Conservation (phyloP, 106 monocot genomes). For the Acorus calamus region DNA sequence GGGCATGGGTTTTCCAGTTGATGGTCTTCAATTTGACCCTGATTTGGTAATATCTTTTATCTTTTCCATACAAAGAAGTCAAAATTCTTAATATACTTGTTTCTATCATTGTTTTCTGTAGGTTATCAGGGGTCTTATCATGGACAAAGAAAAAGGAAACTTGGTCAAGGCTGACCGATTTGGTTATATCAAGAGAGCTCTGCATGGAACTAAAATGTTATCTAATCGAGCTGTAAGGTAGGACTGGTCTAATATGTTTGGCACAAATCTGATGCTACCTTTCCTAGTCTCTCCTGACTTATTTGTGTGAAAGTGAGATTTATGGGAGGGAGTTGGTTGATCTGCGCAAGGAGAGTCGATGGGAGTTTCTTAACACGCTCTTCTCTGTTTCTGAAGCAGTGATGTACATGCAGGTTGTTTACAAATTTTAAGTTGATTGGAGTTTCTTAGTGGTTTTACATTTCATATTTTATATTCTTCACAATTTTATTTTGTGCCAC, state of each 20-base stretch:
- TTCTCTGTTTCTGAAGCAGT: conserved; percentile 99
- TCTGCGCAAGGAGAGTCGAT: conserved; percentile 75
- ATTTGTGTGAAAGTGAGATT: conserved; percentile 58
- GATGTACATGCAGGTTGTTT: conserved; percentile 93
- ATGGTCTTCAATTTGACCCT: conserved; percentile 83
- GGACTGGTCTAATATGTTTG: neutral
- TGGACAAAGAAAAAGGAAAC: conserved; percentile 93
- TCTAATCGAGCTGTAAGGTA: conserved; percentile 80
- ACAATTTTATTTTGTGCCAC: too few relatives aligned
- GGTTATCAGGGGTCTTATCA: conserved; percentile 93
- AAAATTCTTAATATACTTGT: too few relatives aligned
- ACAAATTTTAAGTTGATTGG: neutral
- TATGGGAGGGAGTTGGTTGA: conserved; percentile 97
- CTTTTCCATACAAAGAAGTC: too few relatives aligned
- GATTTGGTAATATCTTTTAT: conserved; percentile 57
- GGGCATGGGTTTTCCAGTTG: conserved; percentile 91
- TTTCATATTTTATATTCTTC: neutral
- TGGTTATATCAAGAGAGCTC: conserved; percentile 87
- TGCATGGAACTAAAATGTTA: conserved; percentile 96
- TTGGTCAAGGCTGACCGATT: conserved; percentile 92
- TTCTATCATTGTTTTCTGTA: conserved; percentile 10
- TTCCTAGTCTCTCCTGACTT: neutral
- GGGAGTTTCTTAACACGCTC: conserved; percentile 95
- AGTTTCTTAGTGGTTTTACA: neutral
- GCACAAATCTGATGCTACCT: neutral